Base-by-base conservation (phyloP, 371 early-diverging fungal genomes). In the Enteropsectra breve region DNA sequence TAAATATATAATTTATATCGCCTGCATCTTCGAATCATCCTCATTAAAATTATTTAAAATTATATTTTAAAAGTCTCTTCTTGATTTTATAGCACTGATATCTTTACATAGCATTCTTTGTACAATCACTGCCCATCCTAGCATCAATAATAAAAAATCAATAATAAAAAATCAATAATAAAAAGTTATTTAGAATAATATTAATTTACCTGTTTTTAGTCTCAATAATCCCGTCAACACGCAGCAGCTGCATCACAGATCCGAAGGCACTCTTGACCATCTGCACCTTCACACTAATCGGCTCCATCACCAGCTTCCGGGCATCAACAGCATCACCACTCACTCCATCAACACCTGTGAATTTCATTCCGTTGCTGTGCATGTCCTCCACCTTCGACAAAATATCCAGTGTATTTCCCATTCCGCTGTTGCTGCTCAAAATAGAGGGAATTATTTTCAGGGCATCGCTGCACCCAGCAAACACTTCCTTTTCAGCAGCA, bases 231-330 rank as follows among this genome's bases (percentile, higher is more conserved):
- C 81, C 79, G 71, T 81, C 81, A 48, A 81, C 78, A 37, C 81
- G 58, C n/a, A 81, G 46, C 24, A 81, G 54, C 29, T 77, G 66
- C 21, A 70, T 69, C 11, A 74, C 76, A 72, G 85, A 85, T 79
- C 97, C 97, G 73, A 99, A 88, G n/a, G 96, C 96, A 32, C 94
- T 92, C 86, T 94, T 97, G 80, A 97, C 84, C 3, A 90, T 91
- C 84, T 99, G 99, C 24, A 88, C 86, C 83, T 99, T 99, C 69
- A 99, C 97, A 15, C 91, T 89, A 64, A 86, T 84, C n/a, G 97
- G 95, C 82, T 99, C 99, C 91, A 94, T 90, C 67, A 99, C 84
- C 63, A 94, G 89, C 69, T 91, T 90, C 26, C 57, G 59, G 91
- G 94, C 94, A 78, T 95, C 95, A 18, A 87, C 93, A 37, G 94